A percentile compares a stretch with the other conserved stretches of the same genome.
These are phyloP conservation scores for Phyllosticta capitalensis DNA, from an alignment of 2,329 filamentous ascomycete genomes.

Conservation along the genomic window DNA sequence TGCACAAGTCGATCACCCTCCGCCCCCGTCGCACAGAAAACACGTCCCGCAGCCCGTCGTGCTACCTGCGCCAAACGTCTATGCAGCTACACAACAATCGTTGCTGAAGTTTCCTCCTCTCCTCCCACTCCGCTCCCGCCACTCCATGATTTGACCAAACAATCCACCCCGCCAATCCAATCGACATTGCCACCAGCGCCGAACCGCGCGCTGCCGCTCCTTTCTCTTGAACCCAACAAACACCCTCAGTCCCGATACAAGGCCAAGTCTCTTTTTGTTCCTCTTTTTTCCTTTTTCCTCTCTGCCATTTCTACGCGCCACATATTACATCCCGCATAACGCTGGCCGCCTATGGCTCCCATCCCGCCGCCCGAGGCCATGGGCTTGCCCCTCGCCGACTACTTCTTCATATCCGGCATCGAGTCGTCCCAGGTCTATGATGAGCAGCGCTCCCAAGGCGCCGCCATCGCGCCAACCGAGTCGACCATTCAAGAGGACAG, in stretches of 20 bases:
- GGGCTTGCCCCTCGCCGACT: conserved; percentile 50
- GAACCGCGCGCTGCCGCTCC: conserved; percentile 6
- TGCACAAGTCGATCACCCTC: background rate
- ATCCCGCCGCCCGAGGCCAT: conserved; percentile 33
- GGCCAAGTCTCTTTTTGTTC: background rate
- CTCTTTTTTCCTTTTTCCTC: background rate
- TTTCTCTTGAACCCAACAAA: background rate
- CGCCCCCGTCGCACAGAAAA: conserved; percentile 9
- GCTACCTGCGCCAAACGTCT: conserved; percentile 6
- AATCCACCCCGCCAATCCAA: background rate
- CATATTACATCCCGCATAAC: background rate
- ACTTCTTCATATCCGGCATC: conserved; percentile 54
- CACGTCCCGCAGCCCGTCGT: conserved; percentile 5
- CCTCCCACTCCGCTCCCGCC: background rate
- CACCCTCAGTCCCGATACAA: background rate
- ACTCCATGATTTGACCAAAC: background rate
- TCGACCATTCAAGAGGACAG: conserved; percentile 54
- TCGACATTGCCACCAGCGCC: background rate
- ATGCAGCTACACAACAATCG: conserved; percentile 10
- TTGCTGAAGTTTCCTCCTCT: background rate
- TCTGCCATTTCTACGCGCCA: conserved; percentile 9
- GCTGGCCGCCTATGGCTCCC: conserved; percentile 22
- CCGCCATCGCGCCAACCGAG: conserved; percentile 30
- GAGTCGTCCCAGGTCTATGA: conserved; percentile 44
- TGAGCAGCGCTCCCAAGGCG: conserved; percentile 29